phyloP scores from a whole-genome alignment of 257 asterid species.

The Fraxinus anomala region DNA sequence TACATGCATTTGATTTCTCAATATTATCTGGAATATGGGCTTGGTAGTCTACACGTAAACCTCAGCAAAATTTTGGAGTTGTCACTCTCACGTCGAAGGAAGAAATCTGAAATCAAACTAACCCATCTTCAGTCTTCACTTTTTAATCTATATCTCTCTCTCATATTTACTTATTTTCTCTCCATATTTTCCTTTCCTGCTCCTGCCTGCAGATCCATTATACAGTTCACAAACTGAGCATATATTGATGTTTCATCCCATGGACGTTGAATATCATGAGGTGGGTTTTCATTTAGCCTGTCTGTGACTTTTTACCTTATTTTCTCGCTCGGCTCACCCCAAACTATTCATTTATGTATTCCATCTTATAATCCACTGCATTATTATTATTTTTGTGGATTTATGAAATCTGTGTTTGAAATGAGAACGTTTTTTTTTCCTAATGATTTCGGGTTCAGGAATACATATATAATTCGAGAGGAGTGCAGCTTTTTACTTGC shows the following conservation, averaged over 20 bases:
- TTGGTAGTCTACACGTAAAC: not conserved
- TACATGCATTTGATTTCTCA: too few relatives aligned
- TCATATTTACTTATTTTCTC: not conserved
- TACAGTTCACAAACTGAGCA: not conserved
- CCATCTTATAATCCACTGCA: not conserved
- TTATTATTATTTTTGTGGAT: not conserved
- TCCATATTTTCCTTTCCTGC: not conserved
- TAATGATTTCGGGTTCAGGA: constrained; percentile 40
- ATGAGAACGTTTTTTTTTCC: not conserved
- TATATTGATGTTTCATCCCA: constrained; percentile 29
- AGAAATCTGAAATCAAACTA: too few relatives aligned
- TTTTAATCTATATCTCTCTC: too few relatives aligned
- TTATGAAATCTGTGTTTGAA: constrained; percentile 8
- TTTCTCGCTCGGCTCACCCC: not conserved
- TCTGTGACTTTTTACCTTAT: not conserved
- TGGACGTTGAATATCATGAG: constrained; percentile 77
- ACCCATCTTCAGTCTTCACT: too few relatives aligned
- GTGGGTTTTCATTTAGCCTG: constrained; percentile 32
- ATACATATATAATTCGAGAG: constrained; percentile 69
- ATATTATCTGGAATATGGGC: not conserved
- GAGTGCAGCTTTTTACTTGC: constrained; percentile 77
- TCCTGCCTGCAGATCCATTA: constrained; percentile 1
- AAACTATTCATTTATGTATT: not conserved
- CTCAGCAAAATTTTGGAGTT: not conserved
- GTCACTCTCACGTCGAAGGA: not conserved